These are phyloP conservation scores for Plectranthus barbatus DNA, from an alignment of 257 asterid genomes.

Conservation along the genomic window DNA sequence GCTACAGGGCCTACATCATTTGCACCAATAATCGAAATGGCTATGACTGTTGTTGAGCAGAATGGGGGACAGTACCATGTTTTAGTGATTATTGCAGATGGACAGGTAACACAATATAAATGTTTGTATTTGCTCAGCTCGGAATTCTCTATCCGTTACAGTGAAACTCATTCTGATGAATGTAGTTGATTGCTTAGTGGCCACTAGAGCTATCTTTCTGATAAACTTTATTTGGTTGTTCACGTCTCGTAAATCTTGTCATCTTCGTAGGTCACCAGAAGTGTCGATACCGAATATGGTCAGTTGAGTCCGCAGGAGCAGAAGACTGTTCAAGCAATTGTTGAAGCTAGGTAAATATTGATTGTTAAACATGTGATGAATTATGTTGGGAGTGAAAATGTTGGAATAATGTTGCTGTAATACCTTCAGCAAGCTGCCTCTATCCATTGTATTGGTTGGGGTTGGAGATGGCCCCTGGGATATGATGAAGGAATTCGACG, in stretches of 20 bases:
- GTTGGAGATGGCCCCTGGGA: constrained; percentile 99
- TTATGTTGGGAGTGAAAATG: background rate
- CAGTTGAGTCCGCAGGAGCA: constrained; percentile 82
- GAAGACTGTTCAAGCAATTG: constrained; percentile 77
- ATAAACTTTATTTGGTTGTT: background rate
- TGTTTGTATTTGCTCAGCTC: background rate
- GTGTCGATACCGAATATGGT: constrained; percentile 64
- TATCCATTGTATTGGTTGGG: constrained; percentile 76
- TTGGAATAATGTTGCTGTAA: background rate
- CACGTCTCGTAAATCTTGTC: background rate
- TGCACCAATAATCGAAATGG: constrained; percentile 90
- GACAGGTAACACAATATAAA: constrained; percentile 66
- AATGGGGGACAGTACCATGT: constrained; percentile 86
- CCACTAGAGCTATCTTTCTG: background rate
- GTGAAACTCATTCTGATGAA: background rate
- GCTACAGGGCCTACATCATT: constrained; percentile 83
- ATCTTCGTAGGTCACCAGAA: constrained; percentile 57
- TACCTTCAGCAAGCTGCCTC: constrained; percentile 66
- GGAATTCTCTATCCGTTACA: background rate
- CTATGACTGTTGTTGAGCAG: constrained; percentile 73
- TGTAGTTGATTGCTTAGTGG: background rate
- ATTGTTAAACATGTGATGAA: background rate
- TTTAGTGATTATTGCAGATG: constrained; percentile 78
- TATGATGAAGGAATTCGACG: constrained; percentile 88
- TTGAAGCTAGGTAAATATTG: constrained; percentile 59